These are phyloP conservation scores for Colletotrichum sp. DNA, from an alignment of 2,329 filamentous ascomycete species.

Conservation along the genomic window DNA sequence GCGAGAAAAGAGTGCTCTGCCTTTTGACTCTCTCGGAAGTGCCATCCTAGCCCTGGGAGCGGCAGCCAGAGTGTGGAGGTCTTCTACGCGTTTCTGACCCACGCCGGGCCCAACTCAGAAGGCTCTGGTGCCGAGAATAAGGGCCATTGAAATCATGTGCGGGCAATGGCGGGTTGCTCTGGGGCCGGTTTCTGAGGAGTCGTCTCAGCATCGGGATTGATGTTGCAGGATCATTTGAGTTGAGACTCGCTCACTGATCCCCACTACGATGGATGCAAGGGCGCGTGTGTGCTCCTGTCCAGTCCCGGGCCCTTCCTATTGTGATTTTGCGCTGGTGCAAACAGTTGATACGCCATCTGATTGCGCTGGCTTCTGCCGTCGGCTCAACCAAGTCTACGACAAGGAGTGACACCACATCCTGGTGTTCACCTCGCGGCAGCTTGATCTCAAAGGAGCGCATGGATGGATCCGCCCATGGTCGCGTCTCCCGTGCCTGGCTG, in stretches of 20 bases:
- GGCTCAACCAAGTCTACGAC: not conserved
- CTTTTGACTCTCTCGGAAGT: no score
- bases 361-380: not conserved
- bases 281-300: no score
- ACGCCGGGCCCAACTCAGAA: not conserved
- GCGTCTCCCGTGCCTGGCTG: not conserved
- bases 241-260: not conserved
- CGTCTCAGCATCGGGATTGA: not conserved
- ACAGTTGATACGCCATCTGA: no score
- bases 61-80: not conserved
- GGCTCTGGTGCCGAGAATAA: not conserved
- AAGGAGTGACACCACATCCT: not conserved
- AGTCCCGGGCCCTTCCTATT: no score
- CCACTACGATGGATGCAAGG: no score
- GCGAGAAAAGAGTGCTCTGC: no score
- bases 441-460: not conserved
- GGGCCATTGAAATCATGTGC: not conserved
- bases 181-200: not conserved
- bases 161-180: not conserved
- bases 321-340: not conserved
- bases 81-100: not conserved
- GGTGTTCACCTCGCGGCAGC: not conserved
- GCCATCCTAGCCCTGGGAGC: not conserved
- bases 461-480: not conserved
- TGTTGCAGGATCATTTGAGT: not conserved